Evolutionary conservation across 1,284 basidiomycete species (phyloP), one percentile per base, ranked within the genome.

Genomic region (Malassezia brasiliensis): DNA sequence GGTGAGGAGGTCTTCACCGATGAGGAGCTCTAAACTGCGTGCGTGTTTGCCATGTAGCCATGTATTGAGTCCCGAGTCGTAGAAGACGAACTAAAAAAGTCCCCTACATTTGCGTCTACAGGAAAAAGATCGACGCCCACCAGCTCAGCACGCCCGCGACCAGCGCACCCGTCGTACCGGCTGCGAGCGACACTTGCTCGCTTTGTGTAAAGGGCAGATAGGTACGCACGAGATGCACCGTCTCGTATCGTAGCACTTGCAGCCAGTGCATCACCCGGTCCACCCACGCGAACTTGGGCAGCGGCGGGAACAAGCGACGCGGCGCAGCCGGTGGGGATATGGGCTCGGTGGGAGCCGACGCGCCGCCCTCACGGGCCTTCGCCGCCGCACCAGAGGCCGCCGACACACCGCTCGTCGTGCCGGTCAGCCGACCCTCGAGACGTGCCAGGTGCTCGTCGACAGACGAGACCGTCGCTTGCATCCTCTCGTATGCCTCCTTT

Each of bases 1-100:
- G 68, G 69, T 46, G 64, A 64, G 36, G 64, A 67, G 47, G 60
- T 64, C 19, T 56, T 52, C 25, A 57, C 42, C 11, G 67, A 71
- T 47, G 68, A 67, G 31, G 65, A 68, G 25, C 58, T 66, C 14
- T 67, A 53, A 47, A 20, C 5, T 12, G 19, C 31, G 5, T 2
- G 2, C 17, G 7, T 15, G 38, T 40, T 22, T 19, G 25, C 25
- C 25, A 28, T 28, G 25, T 28, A 4, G 4, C 25, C 25, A 7
- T 28, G 25, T 28, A 28, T 28, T 28, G 25, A 28, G 25, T 28
- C 25, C 4, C 25, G 7, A 7, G 25, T 7, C 25, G 7, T 28
- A 28, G 25, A 28, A 28, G 25, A 28, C 7, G 25, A 28, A 28
- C 25, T 28, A 28, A 28, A 28, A 28, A 7, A n/a, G n/a, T n/a